Conservation (phyloP, 2,329 filamentous ascomycete species). For the Pseudopyrenochaeta lycopersici region DNA sequence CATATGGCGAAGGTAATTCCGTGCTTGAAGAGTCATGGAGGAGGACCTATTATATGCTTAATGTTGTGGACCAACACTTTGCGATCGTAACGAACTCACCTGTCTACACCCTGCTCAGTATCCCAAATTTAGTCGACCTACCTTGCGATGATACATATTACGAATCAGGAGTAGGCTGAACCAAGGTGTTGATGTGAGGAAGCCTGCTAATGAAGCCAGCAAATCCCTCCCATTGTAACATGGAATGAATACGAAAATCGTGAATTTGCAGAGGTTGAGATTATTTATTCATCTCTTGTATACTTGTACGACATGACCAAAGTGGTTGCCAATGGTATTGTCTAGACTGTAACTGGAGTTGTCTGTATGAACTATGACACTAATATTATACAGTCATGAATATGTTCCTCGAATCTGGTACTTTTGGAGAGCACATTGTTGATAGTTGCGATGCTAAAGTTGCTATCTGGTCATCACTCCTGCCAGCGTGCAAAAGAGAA, state of each 20-base stretch:
- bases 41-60: slow-evolving; percentile 86
- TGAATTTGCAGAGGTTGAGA: slow-evolving; percentile 74
- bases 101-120: slow-evolving; percentile 70
- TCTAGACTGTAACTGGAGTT: not conserved
- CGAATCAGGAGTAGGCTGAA: slow-evolving; percentile 40
- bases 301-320: slow-evolving; percentile 81
- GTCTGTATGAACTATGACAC: not conserved
- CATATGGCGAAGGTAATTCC: slow-evolving; percentile 69
- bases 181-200: not conserved
- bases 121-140: slow-evolving; percentile 72
- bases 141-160: slow-evolving; percentile 84
- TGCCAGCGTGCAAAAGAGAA: slow-evolving; percentile 76
- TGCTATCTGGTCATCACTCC: slow-evolving; percentile 78
- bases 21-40: slow-evolving; percentile 84
- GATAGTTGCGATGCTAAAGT: slow-evolving; percentile 71
- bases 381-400: slow-evolving; percentile 58
- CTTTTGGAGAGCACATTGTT: slow-evolving; percentile 62
- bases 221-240: slow-evolving; percentile 52
- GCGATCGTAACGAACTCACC: slow-evolving; percentile 79
- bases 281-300: slow-evolving; percentile 81
- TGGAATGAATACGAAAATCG: slow-evolving; percentile 78
- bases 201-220: slow-evolving; percentile 19
- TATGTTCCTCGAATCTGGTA: slow-evolving; percentile 32
- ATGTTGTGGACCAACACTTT: slow-evolving; percentile 80
- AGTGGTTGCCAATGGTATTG: slow-evolving; percentile 70